A percentile compares a stretch with the other conserved stretches of the same genome.
phyloP scores from a whole-genome alignment of 768 basidiomycete species.

The Mycena vitilis region DNA sequence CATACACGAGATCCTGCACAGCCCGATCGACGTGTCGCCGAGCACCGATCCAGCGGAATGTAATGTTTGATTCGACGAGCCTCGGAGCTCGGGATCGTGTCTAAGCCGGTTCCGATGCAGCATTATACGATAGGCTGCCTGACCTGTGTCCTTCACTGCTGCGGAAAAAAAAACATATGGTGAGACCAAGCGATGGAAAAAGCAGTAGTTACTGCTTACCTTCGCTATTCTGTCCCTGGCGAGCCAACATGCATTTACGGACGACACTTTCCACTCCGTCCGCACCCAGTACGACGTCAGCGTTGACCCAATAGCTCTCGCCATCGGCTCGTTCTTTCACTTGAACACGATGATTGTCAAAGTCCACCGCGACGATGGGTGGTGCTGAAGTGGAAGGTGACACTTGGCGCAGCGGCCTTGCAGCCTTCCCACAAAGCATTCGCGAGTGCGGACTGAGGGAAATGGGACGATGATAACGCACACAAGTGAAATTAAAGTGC shows the following conservation, averaged over 20 bases:
- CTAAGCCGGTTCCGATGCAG: constrained; percentile 44
- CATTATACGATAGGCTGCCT: constrained; percentile 53
- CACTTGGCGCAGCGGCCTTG: constrained; percentile 35
- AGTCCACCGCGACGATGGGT: constrained; percentile 41
- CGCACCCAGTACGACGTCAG: constrained; percentile 50
- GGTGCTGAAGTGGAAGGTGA: constrained; percentile 44
- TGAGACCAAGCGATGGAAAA: too few relatives aligned
- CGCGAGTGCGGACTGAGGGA: constrained; percentile 46
- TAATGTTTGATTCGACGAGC: constrained; percentile 44
- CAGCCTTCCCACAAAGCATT: constrained; percentile 46
- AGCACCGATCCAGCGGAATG: constrained; percentile 52
- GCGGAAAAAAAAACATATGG: background rate
- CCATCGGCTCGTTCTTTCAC: constrained; percentile 21
- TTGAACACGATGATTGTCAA: constrained; percentile 30
- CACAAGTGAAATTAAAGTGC: too few relatives aligned
- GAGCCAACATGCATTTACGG: constrained; percentile 45
- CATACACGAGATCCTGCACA: constrained; percentile 39
- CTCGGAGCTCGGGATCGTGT: constrained; percentile 48
- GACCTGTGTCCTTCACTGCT: constrained; percentile 49
- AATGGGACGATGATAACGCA: too few relatives aligned
- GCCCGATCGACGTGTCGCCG: constrained; percentile 43
- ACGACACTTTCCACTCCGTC: constrained; percentile 53
- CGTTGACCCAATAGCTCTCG: constrained; percentile 41
- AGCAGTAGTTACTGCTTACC: background rate
- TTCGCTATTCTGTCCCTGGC: constrained; percentile 41